Conservation (phyloP, 1,284 basidiomycete species). For the Nidula niveotomentosa region DNA sequence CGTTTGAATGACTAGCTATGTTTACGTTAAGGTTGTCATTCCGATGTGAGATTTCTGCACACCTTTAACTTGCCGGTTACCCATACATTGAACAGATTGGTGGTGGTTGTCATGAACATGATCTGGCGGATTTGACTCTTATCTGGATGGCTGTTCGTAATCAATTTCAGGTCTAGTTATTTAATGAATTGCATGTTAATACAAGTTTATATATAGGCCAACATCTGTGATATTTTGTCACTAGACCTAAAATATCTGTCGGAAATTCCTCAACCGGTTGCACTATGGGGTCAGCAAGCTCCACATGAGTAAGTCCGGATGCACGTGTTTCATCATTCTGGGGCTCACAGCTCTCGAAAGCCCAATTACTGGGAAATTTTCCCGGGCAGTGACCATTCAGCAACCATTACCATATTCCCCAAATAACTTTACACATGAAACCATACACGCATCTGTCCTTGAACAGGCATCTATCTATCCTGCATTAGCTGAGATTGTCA, state of each 20-base stretch:
- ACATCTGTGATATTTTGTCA: slow-evolving; percentile 53
- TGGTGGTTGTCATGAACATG: slow-evolving; percentile 66
- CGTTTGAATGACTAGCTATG: background rate
- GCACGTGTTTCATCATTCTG: background rate
- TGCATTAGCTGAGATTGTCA: slow-evolving; percentile 32
- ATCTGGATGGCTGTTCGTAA: slow-evolving; percentile 64
- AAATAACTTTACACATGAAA: slow-evolving; percentile 55
- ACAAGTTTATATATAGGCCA: slow-evolving; percentile 36
- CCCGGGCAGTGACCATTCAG: slow-evolving; percentile 37
- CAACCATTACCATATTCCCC: slow-evolving; percentile 47
- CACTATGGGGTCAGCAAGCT: slow-evolving; percentile 57
- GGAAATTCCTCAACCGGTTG: slow-evolving; percentile 47
- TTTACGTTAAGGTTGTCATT: slow-evolving; percentile 44
- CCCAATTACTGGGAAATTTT: slow-evolving; percentile 53
- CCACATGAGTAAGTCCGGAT: slow-evolving; percentile 50
- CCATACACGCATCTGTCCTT: slow-evolving; percentile 59
- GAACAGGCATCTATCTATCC: slow-evolving; percentile 38
- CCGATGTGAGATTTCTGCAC: slow-evolving; percentile 47
- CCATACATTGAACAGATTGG: slow-evolving; percentile 47
- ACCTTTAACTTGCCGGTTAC: background rate
- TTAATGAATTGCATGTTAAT: background rate
- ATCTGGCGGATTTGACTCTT: slow-evolving; percentile 64
- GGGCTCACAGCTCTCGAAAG: slow-evolving; percentile 23
- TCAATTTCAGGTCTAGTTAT: background rate
- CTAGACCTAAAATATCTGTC: slow-evolving; percentile 55